A percentile compares a stretch with the other conserved stretches of the same genome.
phyloP scores from a whole-genome alignment of 2,329 filamentous ascomycete genomes.

The Thielaviopsis punctulata region DNA sequence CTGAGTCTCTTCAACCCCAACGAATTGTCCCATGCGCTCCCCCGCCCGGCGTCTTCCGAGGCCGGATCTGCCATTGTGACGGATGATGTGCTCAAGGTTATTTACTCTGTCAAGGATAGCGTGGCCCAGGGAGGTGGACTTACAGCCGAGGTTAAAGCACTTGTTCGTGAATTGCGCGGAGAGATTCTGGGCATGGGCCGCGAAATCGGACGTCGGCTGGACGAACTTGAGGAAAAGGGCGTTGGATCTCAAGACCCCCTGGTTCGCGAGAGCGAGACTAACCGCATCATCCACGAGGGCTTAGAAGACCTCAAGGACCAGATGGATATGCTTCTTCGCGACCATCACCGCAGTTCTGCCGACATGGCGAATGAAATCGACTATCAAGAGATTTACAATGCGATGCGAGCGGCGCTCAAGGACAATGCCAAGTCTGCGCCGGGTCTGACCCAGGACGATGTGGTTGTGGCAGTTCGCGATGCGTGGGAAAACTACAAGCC shows the following conservation, averaged over 20 bases:
- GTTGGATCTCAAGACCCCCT: not conserved
- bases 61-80: constrained; percentile 39
- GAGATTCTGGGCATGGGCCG: constrained; percentile 91
- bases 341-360: constrained; percentile 51
- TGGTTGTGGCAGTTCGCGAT: constrained; percentile 71
- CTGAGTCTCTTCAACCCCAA: constrained; percentile 1
- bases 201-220: constrained; percentile 74
- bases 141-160: constrained; percentile 78
- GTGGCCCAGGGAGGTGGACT: constrained; percentile 75
- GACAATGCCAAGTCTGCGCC: constrained; percentile 34
- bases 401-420: constrained; percentile 57
- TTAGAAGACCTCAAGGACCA: constrained; percentile 70
- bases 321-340: constrained; percentile 61
- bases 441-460: constrained; percentile 57
- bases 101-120: constrained; percentile 80
- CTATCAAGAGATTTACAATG: constrained; percentile 71
- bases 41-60: constrained; percentile 10
- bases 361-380: constrained; percentile 47
- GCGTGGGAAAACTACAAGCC: constrained; percentile 92
- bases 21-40: not conserved
- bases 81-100: constrained; percentile 67
- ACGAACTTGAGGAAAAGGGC: constrained; percentile 34
- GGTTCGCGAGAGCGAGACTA: constrained; percentile 25
- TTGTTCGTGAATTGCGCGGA: constrained; percentile 75
- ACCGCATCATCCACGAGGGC: constrained; percentile 61